Percentiles rank a stretch among this genome's conserved stretches.
Conservation (phyloP, 805 yeast species). For the Blastobotrys robertii region DNA sequence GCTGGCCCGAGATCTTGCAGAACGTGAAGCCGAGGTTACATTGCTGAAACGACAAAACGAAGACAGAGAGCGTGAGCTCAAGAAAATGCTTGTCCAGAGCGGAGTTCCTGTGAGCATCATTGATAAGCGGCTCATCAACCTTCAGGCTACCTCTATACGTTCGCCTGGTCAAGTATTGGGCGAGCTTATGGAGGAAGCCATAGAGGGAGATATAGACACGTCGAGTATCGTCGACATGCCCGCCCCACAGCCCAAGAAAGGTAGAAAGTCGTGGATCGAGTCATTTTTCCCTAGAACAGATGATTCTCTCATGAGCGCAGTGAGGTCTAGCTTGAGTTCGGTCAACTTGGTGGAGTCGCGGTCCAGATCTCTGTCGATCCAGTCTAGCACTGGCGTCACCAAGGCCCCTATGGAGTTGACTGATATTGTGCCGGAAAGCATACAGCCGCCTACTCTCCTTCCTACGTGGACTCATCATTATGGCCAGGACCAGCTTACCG, state of each 20-base stretch:
- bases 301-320: too few relatives aligned
- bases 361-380: too few relatives aligned
- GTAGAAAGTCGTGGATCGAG: too few relatives aligned
- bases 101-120: constrained; percentile 23
- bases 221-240: too few relatives aligned
- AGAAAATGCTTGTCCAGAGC: constrained; percentile 19
- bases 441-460: constrained; percentile 28
- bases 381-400: background rate
- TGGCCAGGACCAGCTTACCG: constrained; percentile 27
- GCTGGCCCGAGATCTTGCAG: constrained; percentile 38
- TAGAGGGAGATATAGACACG: constrained; percentile 3
- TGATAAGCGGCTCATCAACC: constrained; percentile 18
- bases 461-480: constrained; percentile 19
- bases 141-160: constrained; percentile 13
- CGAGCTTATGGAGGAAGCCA: constrained; percentile 18
- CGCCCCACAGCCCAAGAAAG: too few relatives aligned
- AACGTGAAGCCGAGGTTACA: constrained; percentile 38
- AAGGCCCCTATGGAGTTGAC: constrained; percentile 38
- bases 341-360: too few relatives aligned
- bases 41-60: constrained; percentile 26
- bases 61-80: constrained; percentile 25
- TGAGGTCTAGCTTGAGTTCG: too few relatives aligned
- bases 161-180: constrained; percentile 15
- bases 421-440: constrained; percentile 22
- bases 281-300: too few relatives aligned